Base-by-base conservation (phyloP, 805 yeast genomes). In the Candida schatavii region DNA sequence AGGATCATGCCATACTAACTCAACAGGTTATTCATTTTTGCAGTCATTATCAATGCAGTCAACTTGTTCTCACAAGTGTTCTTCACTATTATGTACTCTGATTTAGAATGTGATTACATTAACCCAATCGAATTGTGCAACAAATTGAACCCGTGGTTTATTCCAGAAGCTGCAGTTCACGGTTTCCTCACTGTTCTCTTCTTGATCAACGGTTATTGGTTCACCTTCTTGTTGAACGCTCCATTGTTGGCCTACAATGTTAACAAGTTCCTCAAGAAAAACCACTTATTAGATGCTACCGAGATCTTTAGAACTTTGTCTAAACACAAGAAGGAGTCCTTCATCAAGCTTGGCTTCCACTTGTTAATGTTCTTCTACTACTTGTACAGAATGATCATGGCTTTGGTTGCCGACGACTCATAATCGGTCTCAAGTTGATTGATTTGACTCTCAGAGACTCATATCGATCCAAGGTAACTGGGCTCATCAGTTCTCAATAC, bases 51-150 rank as follows among this genome's bases (percentile, higher is more conserved):
- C 48, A 91, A 91, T 67, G 93, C 95, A 45, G 78, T 85, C 54
- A 88, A 86, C 75, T 74, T 91, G 68, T 89, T 91, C 61, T 74
- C 86, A 30, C 97, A 90, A 71, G 97, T 90, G 43, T 93, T 86
- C 66, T 90, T 90, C 77, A 88, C 97, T 38, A 89, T 90, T 67
- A 82, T 89, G 84, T 91, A 86, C 73, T 86, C 95, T 50, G 98
- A 90, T 68, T 76, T 90, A 64, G 98, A 88, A 67, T 83, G 90
- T 59, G 99, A 93, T 66, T 93, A 91, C 74, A 90, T 91, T 70
- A 93, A 91, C 66, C 98, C 98, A 43, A 88, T 91, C 62, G 98
- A 91, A 68, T 76, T 93, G 55, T 93, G 99, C 71, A 88, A 88
- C 70, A 84, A 87, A 58, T 79, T 93, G 61, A 93, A 93, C 75